Base-by-base conservation (phyloP, 1,284 basidiomycete species). In the Volvariella volvacea region DNA sequence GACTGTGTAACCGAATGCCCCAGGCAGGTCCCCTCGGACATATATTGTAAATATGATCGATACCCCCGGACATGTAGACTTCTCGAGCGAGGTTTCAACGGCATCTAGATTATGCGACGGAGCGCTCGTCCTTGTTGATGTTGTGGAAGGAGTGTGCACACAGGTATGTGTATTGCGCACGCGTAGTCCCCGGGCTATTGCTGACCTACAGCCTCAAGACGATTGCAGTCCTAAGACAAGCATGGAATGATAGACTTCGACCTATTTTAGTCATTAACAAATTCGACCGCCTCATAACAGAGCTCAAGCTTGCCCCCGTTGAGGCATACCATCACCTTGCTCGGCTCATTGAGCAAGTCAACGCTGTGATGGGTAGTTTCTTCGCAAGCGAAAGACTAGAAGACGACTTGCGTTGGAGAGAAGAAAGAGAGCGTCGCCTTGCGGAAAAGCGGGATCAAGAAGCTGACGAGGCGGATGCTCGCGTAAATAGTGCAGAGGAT, bases 51-150 rank as follows among this genome's bases (percentile, higher is more conserved):
- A 98, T 62, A 87, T 99, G 73, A 95, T 99, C 55, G 96, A 99
- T 64, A 99, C 96, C 0, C 96, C 96, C 2, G 96, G 96, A 2
- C 96, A 99, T 67, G 94, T 99, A 34, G 96, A 99, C 66, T 99
- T 99, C 55, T 95, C 93, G 0, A 91, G 84, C 46, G 96, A 99
- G 61, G 96, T 99, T 0, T 97, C 94, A 0, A 91, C 91, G 1
- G 93, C 95, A 8, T 90, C 92, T 7, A 74, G 95, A 38, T 63
- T 99, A 21, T 97, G 93, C 57, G 96, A 99, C 61, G 96, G 96
- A 19, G 92, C 94, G 3, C 73, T 99, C 4, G 88, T 99, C 22
- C 73, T 99, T n/a, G 92, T 99, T 2, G 96, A 99, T 62, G 93
- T 92, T 1, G 92, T 98, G 3, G 96, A 99, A 68, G 96, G 96